These are phyloP conservation scores for Taiwanofungus camphoratus DNA, from an alignment of 1,284 basidiomycete species.

Conservation along the genomic window DNA sequence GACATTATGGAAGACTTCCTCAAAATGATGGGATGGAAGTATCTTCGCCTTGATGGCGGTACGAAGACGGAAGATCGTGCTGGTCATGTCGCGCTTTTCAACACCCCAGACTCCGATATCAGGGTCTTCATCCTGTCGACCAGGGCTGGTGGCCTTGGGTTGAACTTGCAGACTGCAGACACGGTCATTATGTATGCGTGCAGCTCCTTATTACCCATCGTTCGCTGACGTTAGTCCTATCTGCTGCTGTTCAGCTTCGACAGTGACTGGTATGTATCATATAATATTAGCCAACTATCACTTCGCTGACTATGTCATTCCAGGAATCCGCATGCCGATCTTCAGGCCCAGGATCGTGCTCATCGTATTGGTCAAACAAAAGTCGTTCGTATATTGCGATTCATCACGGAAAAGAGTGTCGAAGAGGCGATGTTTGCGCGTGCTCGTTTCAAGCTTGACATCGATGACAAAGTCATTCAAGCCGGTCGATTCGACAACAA, in stretches of 20 bases:
- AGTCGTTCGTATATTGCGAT: constrained; percentile 92
- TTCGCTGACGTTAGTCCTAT: background rate
- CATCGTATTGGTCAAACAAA: constrained; percentile 99
- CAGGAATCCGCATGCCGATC: constrained; percentile 95
- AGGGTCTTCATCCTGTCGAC: constrained; percentile 97
- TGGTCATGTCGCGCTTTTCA: constrained; percentile 85
- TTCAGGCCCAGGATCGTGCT: constrained; percentile 98
- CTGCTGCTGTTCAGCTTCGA: constrained; percentile 62
- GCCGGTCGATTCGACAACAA: constrained; percentile 99
- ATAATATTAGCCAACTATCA: background rate
- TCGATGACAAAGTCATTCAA: constrained; percentile 99
- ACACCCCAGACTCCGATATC: constrained; percentile 85
- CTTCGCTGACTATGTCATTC: constrained; percentile 31
- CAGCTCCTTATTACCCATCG: constrained; percentile 10
- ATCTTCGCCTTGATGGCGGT: constrained; percentile 94
- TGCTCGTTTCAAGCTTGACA: constrained; percentile 95
- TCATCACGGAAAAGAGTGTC: constrained; percentile 97
- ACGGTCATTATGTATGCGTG: constrained; percentile 93
- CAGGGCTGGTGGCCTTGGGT: constrained; percentile 93
- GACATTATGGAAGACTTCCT: constrained; percentile 99
- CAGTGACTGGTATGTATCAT: constrained; percentile 64
- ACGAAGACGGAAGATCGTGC: constrained; percentile 99
- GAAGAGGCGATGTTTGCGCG: constrained; percentile 97
- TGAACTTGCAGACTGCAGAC: constrained; percentile 98
- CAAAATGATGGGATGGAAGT: constrained; percentile 85